Percentiles rank a stretch among this genome's conserved stretches.
These are phyloP conservation scores for Phaeosphaeriaceae sp. DNA, from an alignment of 2,329 filamentous ascomycete species.

Conservation along the genomic window DNA sequence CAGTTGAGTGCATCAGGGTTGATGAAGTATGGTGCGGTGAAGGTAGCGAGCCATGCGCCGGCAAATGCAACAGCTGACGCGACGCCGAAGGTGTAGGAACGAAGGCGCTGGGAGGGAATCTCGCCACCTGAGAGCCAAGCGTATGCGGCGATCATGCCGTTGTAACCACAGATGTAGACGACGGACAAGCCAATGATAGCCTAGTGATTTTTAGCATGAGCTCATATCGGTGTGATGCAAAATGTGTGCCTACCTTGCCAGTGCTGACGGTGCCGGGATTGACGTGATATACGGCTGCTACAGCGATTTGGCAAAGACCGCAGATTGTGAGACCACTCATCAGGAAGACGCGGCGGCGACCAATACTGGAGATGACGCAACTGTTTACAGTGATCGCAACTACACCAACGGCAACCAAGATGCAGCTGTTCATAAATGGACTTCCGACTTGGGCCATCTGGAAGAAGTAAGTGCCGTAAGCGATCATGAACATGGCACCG, in stretches of 20 bases:
- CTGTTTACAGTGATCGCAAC: constrained; percentile 62
- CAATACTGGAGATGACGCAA: constrained; percentile 60
- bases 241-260: constrained; percentile 45
- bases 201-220: constrained; percentile 10
- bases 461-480: constrained; percentile 45
- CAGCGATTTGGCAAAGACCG: constrained; percentile 62
- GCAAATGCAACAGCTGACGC: constrained; percentile 63
- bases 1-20: constrained; percentile 62
- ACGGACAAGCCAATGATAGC: constrained; percentile 62
- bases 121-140: constrained; percentile 66
- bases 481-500: constrained; percentile 59
- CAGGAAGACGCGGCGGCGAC: constrained; percentile 62
- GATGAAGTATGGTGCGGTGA: constrained; percentile 67
- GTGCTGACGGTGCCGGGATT: constrained; percentile 47
- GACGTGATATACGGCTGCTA: constrained; percentile 61
- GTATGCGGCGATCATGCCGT: constrained; percentile 62
- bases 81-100: constrained; percentile 64
- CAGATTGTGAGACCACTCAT: constrained; percentile 61
- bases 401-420: constrained; percentile 62
- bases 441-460: constrained; percentile 42
- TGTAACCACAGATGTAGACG: constrained; percentile 63
- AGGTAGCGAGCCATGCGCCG: constrained; percentile 64
- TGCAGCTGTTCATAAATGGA: constrained; percentile 64
- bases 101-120: constrained; percentile 63
- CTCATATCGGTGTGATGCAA: neutral